A percentile compares a stretch with the other conserved stretches of the same genome.
Evolutionary conservation across 208 protist genomes (phyloP).

Genomic region (Trypanosoma rangeli): DNA sequence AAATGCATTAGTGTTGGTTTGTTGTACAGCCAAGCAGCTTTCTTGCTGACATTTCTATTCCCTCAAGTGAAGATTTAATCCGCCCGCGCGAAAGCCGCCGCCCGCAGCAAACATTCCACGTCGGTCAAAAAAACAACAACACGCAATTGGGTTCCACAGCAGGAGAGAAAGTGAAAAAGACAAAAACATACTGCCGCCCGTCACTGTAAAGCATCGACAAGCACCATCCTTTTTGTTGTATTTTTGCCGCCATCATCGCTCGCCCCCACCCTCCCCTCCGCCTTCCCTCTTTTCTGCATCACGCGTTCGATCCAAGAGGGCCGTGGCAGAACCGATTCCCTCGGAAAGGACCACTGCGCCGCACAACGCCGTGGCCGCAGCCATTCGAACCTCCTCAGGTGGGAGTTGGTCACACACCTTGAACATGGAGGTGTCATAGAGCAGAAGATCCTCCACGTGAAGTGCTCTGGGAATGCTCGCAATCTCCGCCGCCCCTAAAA

Average conservation of each 20-base stretch:
- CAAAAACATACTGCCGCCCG: no score
- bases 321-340: slow-evolving; percentile 29
- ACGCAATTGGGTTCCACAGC: no score
- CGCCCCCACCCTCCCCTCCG: neutral
- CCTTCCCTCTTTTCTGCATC: slow-evolving; percentile 7
- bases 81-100: no score
- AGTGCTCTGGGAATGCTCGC: slow-evolving; percentile 22
- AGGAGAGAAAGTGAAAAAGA: no score
- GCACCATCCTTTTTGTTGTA: slow-evolving; percentile 23
- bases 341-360: slow-evolving; percentile 47
- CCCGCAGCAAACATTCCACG: no score
- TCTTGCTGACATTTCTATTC: no score
- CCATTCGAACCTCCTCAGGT: slow-evolving; percentile 65
- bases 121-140: no score
- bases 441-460: slow-evolving; percentile 38
- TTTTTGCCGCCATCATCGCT: slow-evolving; percentile 55
- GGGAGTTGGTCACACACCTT: neutral
- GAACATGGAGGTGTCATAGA: slow-evolving; percentile 38
- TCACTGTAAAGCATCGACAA: no score
- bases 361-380: slow-evolving; percentile 64
- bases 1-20: no score
- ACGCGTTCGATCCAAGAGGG: slow-evolving; percentile 29
- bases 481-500: slow-evolving; percentile 27
- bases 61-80: no score
- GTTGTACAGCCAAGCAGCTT: no score